Evolutionary conservation across 2,329 filamentous ascomycete species (phyloP).

Genomic region (Fusarium papillatum): DNA sequence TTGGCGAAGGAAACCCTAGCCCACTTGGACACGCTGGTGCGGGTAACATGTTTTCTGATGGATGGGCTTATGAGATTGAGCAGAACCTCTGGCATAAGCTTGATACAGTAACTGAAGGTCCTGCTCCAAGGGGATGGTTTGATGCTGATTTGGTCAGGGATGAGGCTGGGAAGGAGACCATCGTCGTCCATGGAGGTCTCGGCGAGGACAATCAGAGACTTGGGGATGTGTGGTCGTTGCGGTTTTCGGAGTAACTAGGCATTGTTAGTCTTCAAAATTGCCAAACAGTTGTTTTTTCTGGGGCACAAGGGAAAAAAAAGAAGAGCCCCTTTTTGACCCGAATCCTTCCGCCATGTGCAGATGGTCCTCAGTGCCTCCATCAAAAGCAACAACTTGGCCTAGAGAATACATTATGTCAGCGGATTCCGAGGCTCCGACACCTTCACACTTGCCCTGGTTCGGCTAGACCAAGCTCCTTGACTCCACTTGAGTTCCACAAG

Average conservation of each 20-base stretch:
- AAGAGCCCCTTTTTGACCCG: not conserved
- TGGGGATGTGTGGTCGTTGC: conserved; percentile 51
- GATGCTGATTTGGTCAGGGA: conserved; percentile 48
- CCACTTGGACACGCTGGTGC: conserved; percentile 55
- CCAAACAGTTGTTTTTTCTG: not conserved
- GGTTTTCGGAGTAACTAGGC: conserved; percentile 9
- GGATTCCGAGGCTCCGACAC: not conserved
- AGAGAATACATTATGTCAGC: not conserved
- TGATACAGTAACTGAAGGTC: conserved; percentile 34
- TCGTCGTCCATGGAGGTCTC: conserved; percentile 56
- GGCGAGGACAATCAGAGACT: conserved; percentile 52
- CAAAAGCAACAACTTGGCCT: not conserved
- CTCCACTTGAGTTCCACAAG: not conserved
- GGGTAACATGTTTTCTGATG: conserved; percentile 55
- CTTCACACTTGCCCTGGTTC: not conserved
- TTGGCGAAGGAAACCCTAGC: conserved; percentile 55
- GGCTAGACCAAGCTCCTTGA: not conserved
- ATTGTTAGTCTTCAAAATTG: not conserved
- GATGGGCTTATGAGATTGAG: conserved; percentile 56
- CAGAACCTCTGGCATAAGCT: conserved; percentile 46
- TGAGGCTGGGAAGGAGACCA: conserved; percentile 22
- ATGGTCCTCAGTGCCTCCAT: not conserved
- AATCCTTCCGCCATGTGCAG: not conserved
- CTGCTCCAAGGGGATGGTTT: conserved; percentile 55
- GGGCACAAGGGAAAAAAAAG: not conserved